Evolutionary conservation across 805 yeast genomes (phyloP).

Genomic region (Cyberlindnera misumaiensis): DNA sequence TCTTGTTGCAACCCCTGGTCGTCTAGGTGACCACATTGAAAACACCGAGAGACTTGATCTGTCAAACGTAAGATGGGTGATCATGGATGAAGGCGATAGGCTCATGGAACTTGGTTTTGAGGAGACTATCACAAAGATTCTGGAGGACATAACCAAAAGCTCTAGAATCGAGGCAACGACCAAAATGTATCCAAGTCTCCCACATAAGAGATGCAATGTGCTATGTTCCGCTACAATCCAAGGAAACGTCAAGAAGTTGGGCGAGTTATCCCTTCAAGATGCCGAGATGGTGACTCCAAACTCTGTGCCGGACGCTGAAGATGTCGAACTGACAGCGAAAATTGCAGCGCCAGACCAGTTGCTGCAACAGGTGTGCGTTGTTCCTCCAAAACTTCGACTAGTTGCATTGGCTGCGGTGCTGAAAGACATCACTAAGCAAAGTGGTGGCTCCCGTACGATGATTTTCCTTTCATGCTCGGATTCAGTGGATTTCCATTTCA

Average conservation of each 20-base stretch:
- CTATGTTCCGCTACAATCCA: slow-evolving; percentile 94
- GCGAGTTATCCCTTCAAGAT: slow-evolving; percentile 65
- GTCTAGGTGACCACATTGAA: slow-evolving; percentile 90
- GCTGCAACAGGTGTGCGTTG: slow-evolving; percentile 69
- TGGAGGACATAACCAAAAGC: slow-evolving; percentile 45
- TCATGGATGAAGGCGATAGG: slow-evolving; percentile 94
- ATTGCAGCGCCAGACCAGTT: slow-evolving; percentile 84
- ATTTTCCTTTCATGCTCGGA: slow-evolving; percentile 93
- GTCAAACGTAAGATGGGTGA: slow-evolving; percentile 74
- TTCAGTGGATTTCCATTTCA: slow-evolving; percentile 90
- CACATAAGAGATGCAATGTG: slow-evolving; percentile 64
- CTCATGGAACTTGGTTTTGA: slow-evolving; percentile 95
- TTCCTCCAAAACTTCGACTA: slow-evolving; percentile 86
- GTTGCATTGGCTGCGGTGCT: slow-evolving; percentile 72
- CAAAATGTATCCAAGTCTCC: slow-evolving; percentile 48
- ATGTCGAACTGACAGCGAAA: slow-evolving; percentile 21
- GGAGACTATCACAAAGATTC: slow-evolving; percentile 77
- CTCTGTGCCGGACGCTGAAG: slow-evolving; percentile 27
- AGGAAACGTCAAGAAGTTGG: slow-evolving; percentile 70
- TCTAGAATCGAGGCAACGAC: slow-evolving; percentile 32
- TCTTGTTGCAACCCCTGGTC: slow-evolving; percentile 96
- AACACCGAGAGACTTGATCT: slow-evolving; percentile 74
- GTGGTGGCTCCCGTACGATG: slow-evolving; percentile 48
- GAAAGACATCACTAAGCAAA: slow-evolving; percentile 36
- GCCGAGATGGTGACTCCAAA: slow-evolving; percentile 55